Base-by-base conservation (phyloP, 1,284 basidiomycete species). In the Trichosporon inkin region DNA sequence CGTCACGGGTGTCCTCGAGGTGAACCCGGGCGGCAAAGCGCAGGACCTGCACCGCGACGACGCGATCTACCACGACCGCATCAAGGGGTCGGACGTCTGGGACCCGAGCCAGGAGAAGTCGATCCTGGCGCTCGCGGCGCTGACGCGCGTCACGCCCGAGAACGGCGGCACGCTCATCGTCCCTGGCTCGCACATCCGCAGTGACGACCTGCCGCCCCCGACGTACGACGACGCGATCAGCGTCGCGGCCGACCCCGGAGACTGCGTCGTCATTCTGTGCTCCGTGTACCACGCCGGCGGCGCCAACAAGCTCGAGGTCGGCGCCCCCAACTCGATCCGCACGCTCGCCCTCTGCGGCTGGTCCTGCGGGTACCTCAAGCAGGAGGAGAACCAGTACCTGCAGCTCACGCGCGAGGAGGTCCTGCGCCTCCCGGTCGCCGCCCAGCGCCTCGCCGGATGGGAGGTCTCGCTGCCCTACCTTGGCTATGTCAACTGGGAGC, bases 381-480 rank as follows among this genome's bases (percentile, higher is more conserved):
- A 60, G 56, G 62, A 63, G 59, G 62, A 63, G 59, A 63, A 63
- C 62, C 62, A 63, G 59, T 63, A 63, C 56, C 62, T 63, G 56
- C 62, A 63, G 58, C 62, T 63, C 55, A 51, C 55, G 16, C 20
- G 13, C 17, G 62, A 63, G 62, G 37, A 49, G 35, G 62, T 63
- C 56, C 57, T 57, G 58, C 28, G 35, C 17, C 62, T 63, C n/a
- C 62, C 62, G 13, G 11, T 60, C 24, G 58, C 57, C 44, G 62
- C 62, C 1, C 62, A 63, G 55, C 55, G 58, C 20, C 62, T 63
- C 17, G 62, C 62, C 17, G 62, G 62, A 17, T 63, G 62, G 62
- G 58, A 63, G 35, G 56, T 63, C 44, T 57, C 55, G 2, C 58
- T 63, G 11, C 62, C 62, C 10, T 63, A 60, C 62, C 58, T 63